These are phyloP conservation scores for Pelargonium nanum DNA, from an alignment of 345 rosid genomes.

Conservation along the genomic window DNA sequence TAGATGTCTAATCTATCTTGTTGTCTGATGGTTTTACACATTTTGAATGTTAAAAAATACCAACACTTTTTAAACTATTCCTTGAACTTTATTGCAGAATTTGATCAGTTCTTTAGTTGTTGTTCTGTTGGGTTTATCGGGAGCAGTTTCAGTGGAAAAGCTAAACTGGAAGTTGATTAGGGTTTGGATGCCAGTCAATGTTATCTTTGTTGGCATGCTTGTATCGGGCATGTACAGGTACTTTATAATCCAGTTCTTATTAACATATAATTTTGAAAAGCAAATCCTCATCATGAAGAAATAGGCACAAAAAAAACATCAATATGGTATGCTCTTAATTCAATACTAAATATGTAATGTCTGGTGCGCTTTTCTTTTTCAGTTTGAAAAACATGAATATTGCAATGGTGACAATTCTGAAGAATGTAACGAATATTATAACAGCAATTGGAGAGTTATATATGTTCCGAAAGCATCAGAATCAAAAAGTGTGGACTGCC, in stretches of 20 bases:
- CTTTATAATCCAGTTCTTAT: not conserved
- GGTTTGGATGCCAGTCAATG: constrained; percentile 88
- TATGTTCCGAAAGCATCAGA: constrained; percentile 75
- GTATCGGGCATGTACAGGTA: constrained; percentile 92
- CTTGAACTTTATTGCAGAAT: constrained; percentile 44
- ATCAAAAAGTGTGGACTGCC: constrained; percentile 84
- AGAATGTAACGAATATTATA: constrained; percentile 84
- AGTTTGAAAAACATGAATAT: constrained; percentile 84
- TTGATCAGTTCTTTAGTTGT: constrained; percentile 60
- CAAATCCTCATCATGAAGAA: not conserved
- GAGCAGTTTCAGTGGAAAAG: constrained; percentile 61
- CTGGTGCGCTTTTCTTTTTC: constrained; percentile 23
- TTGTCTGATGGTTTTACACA: not conserved
- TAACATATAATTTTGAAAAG: not conserved
- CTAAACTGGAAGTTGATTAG: constrained; percentile 72
- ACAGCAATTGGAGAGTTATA: constrained; percentile 84
- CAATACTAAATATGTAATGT: not conserved
- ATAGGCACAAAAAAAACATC: not conserved
- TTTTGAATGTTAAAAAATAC: not conserved
- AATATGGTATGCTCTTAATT: not conserved
- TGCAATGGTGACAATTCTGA: constrained; percentile 94
- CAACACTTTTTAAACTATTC: not conserved
- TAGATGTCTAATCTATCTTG: not conserved
- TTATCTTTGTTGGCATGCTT: constrained; percentile 90
- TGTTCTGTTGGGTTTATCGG: constrained; percentile 33